These are phyloP conservation scores for Ogataea siamensis DNA, from an alignment of 805 yeast species.

Conservation along the genomic window DNA sequence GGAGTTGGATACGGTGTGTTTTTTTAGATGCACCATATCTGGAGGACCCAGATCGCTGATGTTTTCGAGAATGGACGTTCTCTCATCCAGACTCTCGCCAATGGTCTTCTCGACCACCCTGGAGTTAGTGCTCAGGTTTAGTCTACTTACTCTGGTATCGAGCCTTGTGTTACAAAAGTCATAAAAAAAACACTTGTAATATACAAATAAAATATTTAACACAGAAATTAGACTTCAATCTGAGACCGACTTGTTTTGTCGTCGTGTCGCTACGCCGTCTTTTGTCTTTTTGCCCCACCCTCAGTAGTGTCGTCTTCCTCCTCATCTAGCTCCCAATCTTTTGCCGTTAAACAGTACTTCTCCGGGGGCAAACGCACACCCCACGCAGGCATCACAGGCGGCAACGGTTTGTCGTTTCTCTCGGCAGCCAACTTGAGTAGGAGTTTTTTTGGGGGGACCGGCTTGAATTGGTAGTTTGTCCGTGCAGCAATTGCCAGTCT, in stretches of 20 bases:
- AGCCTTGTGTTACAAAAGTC: constrained; percentile 51
- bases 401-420: constrained; percentile 83
- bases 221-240: too few relatives aligned
- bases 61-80: constrained; percentile 57
- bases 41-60: constrained; percentile 74
- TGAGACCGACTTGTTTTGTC: too few relatives aligned
- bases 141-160: constrained; percentile 56
- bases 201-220: constrained; percentile 5
- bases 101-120: constrained; percentile 52
- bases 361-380: constrained; percentile 97
- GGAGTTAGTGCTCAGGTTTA: constrained; percentile 14
- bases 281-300: constrained; percentile 4
- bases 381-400: constrained; percentile 87
- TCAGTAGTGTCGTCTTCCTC: constrained; percentile 38
- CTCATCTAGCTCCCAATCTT: constrained; percentile 62
- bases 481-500: constrained; percentile 91
- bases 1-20: constrained; percentile 28
- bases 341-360: constrained; percentile 88
- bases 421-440: constrained; percentile 89
- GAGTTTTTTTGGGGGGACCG: constrained; percentile 91
- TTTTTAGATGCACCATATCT: constrained; percentile 54
- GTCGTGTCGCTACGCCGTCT: constrained; percentile 1
- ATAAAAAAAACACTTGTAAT: constrained; percentile 21
- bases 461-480: constrained; percentile 94
- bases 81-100: constrained; percentile 56